These are phyloP conservation scores for Adansonia digitata DNA, from an alignment of 345 rosid species.

Conservation along the genomic window DNA sequence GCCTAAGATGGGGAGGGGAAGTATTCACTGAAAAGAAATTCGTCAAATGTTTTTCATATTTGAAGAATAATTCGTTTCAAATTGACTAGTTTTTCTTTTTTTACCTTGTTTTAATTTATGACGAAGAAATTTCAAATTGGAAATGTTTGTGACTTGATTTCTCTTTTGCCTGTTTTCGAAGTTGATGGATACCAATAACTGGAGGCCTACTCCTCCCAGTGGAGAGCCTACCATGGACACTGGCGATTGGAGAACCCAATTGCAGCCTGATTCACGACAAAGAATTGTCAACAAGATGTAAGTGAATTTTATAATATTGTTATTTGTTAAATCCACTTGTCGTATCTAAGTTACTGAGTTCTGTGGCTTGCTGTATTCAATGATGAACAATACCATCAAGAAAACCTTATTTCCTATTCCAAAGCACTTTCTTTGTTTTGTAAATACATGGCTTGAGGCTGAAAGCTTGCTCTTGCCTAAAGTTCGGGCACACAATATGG, in stretches of 20 bases:
- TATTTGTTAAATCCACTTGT: neutral
- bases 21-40: neutral
- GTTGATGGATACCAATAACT: conserved; percentile 36
- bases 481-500: neutral
- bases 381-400: neutral
- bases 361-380: neutral
- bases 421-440: neutral
- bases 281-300: conserved; percentile 55
- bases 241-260: conserved; percentile 61
- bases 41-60: neutral
- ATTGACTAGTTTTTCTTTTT: neutral
- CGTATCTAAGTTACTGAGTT: neutral
- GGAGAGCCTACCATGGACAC: conserved; percentile 38
- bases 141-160: neutral
- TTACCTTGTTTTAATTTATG: neutral
- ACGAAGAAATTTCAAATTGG: neutral
- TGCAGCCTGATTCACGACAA: conserved; percentile 39
- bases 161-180: neutral
- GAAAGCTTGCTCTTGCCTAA: neutral
- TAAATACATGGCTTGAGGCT: neutral
- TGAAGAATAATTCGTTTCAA: neutral
- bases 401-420: neutral
- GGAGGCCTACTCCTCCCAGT: conserved; percentile 39
- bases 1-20: neutral
- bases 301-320: conserved; percentile 14